A percentile compares a stretch with the other conserved stretches of the same genome.
phyloP scores from a whole-genome alignment of 169 alveolate species.

The Eimeria sp. region DNA sequence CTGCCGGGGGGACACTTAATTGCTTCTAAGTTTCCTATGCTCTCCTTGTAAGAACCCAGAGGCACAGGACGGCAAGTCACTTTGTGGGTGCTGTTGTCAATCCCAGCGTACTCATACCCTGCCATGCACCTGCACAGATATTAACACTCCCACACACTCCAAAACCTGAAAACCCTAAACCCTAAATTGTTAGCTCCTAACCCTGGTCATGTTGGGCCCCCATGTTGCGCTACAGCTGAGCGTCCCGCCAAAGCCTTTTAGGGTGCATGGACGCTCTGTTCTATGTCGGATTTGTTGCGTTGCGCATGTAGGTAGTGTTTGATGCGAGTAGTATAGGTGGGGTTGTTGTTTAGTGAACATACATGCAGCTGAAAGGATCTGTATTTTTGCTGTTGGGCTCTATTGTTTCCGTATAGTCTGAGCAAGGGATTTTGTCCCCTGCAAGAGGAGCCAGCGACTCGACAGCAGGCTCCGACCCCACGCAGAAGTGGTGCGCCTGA shows the following conservation, averaged over 20 bases:
- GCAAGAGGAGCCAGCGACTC: slow-evolving; percentile 81
- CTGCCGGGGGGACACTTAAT: slow-evolving; percentile 90
- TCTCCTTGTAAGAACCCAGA: slow-evolving; percentile 87
- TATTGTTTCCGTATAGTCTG: slow-evolving; percentile 86
- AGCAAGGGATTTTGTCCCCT: slow-evolving; percentile 88
- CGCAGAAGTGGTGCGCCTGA: slow-evolving; percentile 90
- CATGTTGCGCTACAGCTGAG: background rate
- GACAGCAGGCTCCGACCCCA: slow-evolving; percentile 88
- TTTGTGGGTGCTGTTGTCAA: slow-evolving; percentile 45
- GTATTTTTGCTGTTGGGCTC: slow-evolving; percentile 87
- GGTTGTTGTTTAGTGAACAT: slow-evolving; percentile 61
- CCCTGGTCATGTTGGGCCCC: background rate
- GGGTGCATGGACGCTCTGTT: background rate
- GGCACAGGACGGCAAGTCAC: slow-evolving; percentile 86
- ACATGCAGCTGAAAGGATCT: slow-evolving; percentile 87
- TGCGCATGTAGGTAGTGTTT: background rate
- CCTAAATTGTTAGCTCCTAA: background rate
- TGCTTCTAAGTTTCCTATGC: slow-evolving; percentile 87
- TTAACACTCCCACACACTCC: no score
- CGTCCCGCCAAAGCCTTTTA: background rate
- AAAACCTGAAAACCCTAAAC: background rate
- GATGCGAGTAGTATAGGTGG: background rate
- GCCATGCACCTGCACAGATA: slow-evolving; percentile 83
- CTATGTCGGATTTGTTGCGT: background rate
- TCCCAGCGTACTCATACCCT: slow-evolving; percentile 83